Base-by-base conservation (phyloP, 352 stramenopile genomes). In the Pythium phragmitis region DNA sequence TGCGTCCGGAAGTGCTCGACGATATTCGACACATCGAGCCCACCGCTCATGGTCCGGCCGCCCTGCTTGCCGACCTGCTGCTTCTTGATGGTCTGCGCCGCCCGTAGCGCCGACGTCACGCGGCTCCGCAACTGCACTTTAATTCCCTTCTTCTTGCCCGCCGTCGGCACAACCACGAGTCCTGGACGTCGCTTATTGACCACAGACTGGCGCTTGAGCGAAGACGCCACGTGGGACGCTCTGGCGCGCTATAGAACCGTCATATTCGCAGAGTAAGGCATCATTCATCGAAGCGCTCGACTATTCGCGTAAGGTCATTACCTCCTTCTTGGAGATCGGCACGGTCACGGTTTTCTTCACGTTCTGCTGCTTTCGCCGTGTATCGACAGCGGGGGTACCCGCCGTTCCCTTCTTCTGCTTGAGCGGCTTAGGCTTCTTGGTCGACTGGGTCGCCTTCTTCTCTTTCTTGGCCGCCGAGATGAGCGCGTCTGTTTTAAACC, bases 331-430 rank as follows among this genome's bases (percentile, higher is more conserved):
- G 51, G 79, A 76, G n/a, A 88, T 68, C 8, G 78, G 76, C 21
- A 91, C 79, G 5, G 80, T 69, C 57, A 91, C 76, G 34, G 77
- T 88, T 64, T 91, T 91, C 73, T 91, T 91, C 42, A 91, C 81
- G 55, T 81, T 88, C 53, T 83, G 73, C 61, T 81, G 71, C 59
- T 83, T 85, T 59, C 77, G 81, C 50, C 66, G 66, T 26, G 61
- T 50, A 26, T 60, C 42, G 45, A 49, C 57, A 7, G 37, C 49
- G 37, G 75, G 67, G 53, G 57, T 70, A 33, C 46, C 63, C 16
- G 60, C 60, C 49, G 62, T 73, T 43, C 43, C 56, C 47, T 67
- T 72, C 41, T 65, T 26, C 47, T 67, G 68, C 49, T 67, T 72
- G 1, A n/a, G 60, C 49, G 65, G 68, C 49, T 67, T 72, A 0